Conservation (phyloP, 768 basidiomycete genomes). For the Amanita molliuscula region DNA sequence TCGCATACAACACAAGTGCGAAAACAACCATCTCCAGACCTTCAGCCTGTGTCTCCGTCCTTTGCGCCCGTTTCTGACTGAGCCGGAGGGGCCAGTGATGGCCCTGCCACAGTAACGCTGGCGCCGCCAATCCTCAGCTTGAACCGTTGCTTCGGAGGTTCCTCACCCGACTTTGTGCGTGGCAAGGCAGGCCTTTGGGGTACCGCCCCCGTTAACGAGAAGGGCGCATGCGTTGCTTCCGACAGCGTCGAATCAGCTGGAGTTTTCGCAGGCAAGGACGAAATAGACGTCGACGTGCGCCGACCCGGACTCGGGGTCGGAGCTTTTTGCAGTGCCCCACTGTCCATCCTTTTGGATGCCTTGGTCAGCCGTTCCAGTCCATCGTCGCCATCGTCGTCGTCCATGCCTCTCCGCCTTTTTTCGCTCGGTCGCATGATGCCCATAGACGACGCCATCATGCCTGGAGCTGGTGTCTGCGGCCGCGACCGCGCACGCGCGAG, state of each 20-base stretch:
- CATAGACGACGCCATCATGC: conserved; percentile 21
- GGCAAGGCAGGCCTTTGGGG: conserved; percentile 9
- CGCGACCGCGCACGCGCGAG: conserved; percentile 31
- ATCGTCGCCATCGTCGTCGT: conserved; percentile 67
- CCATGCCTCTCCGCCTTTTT: conserved; percentile 64
- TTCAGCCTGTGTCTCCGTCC: conserved; percentile 63
- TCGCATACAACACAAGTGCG: background rate
- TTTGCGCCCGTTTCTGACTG: conserved; percentile 60
- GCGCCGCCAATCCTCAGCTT: conserved; percentile 5
- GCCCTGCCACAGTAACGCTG: background rate
- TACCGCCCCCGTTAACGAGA: conserved; percentile 9
- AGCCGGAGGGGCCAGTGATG: conserved; percentile 12
- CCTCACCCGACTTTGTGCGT: conserved; percentile 7
- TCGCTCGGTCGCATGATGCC: conserved; percentile 47
- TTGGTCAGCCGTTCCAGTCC: conserved; percentile 54
- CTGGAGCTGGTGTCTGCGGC: conserved; percentile 28
- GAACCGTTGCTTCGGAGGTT: conserved; percentile 5
- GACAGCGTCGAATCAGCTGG: background rate
- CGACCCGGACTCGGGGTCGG: conserved; percentile 14
- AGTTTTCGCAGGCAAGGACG: background rate
- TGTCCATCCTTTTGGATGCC: conserved; percentile 42
- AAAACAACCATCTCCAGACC: background rate
- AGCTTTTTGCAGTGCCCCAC: conserved; percentile 35
- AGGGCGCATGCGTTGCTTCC: background rate
- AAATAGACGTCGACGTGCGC: background rate